Evolutionary conservation across 768 basidiomycete genomes (phyloP), one percentile per base, ranked within the genome.

Genomic region (Russula olivacea): DNA sequence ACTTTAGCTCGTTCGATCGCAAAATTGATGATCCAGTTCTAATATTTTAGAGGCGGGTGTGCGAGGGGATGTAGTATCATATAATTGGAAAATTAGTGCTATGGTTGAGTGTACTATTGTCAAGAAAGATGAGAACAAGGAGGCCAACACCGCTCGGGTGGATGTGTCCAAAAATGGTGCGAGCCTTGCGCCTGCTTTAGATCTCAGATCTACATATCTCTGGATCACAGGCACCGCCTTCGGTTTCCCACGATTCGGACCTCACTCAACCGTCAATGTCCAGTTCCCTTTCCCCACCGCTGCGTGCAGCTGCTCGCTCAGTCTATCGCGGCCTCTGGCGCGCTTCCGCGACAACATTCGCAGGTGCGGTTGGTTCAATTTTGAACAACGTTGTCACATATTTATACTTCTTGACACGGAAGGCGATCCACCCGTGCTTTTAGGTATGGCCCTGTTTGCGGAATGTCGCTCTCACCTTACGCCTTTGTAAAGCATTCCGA

Each of bases 251-350:
- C 55, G 55, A 17, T 2, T 25, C 43, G 17, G 40, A 0, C 58
- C 30, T 30, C 30, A 30, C n/a, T 11, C 25, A 49, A 49, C 47
- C 36, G 25, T 36, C 36, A 15, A 66, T 86, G 85, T 75, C 83
- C 38, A 76, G 0, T 32, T 32, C 34, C 34, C 10, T 87, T 55
- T 72, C 85, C n/a, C 75, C 79, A 2, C 71, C 61, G 28, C 79
- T 91, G 45, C 80, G 75, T 69, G 84, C 87, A 36, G 79, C 83
- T 11, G 87, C 87, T 21, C 83, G 90, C 52, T 79, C 89, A 36
- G 87, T 87, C 17, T 93, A 93, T 69, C 82, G 91, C 38, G 77
- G 82, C 68, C 74, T 91, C 4, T 83, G 85, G 66, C 79, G 90
- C 47, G 85, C 89, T 0, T 82, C 89, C 1, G 72, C 82, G 7